A percentile compares a stretch with the other conserved stretches of the same genome.
Conservation (phyloP, 371 early-diverging fungal species). For the Mortierella sp. region DNA sequence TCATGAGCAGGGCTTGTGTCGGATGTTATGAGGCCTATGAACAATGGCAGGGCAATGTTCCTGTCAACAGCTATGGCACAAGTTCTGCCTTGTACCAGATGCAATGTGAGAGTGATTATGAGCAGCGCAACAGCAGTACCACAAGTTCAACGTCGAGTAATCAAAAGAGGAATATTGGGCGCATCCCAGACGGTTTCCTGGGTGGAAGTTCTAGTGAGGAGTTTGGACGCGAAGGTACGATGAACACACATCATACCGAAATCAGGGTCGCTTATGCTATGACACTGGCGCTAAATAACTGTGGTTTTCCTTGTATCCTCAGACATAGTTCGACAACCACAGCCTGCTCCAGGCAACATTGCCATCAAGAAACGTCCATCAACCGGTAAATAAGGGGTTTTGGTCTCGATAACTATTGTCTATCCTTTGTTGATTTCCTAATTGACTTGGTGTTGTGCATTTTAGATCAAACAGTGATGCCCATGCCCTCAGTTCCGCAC, state of each 20-base stretch:
- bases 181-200: conserved; percentile 35
- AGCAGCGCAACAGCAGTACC: background rate
- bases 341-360: conserved; percentile 28
- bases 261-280: background rate
- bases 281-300: background rate
- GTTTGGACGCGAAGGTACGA: conserved; percentile 43
- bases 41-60: conserved; percentile 28
- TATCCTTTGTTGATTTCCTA: background rate
- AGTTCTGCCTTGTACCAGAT: background rate
- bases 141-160: conserved; percentile 1
- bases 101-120: background rate
- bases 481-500: conserved; percentile 52
- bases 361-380: conserved; percentile 41
- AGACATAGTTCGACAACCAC: conserved; percentile 25
- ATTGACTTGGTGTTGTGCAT: too few relatives aligned
- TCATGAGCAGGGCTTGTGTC: conserved; percentile 35
- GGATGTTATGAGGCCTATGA: conserved; percentile 43
- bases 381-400: conserved; percentile 12
- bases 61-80: conserved; percentile 3
- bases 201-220: conserved; percentile 16
- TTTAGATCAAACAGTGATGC: conserved; percentile 35
- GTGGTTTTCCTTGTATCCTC: background rate
- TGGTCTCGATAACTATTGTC: background rate
- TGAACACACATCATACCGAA: background rate
- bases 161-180: conserved; percentile 24